phyloP scores from a whole-genome alignment of 2,329 filamentous ascomycete genomes.

The Pseudopyricularia javanii region DNA sequence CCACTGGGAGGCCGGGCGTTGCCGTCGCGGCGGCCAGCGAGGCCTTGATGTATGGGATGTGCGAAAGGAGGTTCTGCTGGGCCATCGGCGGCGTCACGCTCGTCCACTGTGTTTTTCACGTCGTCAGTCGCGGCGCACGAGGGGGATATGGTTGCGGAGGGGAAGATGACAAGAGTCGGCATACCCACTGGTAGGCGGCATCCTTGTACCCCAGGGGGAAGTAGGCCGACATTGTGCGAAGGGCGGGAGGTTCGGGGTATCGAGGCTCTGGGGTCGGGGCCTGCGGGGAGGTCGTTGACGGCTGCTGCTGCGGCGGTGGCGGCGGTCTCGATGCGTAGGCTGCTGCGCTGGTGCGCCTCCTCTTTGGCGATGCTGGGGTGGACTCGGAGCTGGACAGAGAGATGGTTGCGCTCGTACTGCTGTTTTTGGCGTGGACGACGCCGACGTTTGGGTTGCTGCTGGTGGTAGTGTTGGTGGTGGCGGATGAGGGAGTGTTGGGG shows the following conservation, averaged over 20 bases:
- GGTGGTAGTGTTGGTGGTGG: not conserved
- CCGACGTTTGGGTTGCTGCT: not conserved
- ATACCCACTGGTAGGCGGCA: conserved; percentile 80
- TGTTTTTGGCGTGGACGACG: not conserved
- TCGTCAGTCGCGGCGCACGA: conserved; percentile 4
- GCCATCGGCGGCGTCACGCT: conserved; percentile 70
- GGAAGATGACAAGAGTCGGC: conserved; percentile 17
- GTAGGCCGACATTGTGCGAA: conserved; percentile 35
- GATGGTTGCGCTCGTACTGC: not conserved
- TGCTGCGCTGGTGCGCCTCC: not conserved
- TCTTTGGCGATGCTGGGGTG: not conserved
- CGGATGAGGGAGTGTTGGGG: not conserved
- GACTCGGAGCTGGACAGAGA: not conserved
- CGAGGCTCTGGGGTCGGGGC: conserved; percentile 4
- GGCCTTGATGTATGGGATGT: conserved; percentile 64
- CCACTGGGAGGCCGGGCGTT: conserved; percentile 11
- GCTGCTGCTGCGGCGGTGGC: conserved; percentile 5
- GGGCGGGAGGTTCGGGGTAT: not conserved
- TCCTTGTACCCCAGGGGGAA: conserved; percentile 91
- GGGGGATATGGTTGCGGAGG: not conserved
- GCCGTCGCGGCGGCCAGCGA: conserved; percentile 34
- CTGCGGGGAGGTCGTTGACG: conserved; percentile 12
- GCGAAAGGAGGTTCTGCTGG: conserved; percentile 78
- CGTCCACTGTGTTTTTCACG: conserved; percentile 53
- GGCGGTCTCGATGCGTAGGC: not conserved